phyloP scores from a whole-genome alignment of 2,329 filamentous ascomycete genomes.

The Stemphylium lycopersici region DNA sequence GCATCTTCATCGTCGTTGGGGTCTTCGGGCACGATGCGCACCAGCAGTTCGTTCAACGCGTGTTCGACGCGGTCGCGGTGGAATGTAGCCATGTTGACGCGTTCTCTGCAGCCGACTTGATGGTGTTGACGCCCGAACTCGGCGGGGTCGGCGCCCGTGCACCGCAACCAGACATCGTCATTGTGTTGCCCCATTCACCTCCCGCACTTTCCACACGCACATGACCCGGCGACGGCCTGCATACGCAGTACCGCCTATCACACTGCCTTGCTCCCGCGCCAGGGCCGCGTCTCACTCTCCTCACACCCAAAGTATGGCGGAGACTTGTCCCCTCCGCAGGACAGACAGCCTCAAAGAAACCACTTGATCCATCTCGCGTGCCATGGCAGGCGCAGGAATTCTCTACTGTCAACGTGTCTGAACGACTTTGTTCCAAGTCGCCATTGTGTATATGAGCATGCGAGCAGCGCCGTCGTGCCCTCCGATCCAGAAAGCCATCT shows the following conservation, averaged over 20 bases:
- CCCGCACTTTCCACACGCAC: not conserved
- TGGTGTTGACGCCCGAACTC: constrained; percentile 15
- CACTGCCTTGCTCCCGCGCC: too few relatives aligned
- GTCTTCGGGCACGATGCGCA: constrained; percentile 72
- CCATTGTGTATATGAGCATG: too few relatives aligned
- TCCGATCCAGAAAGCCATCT: not conserved
- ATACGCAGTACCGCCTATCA: too few relatives aligned
- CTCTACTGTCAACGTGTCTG: too few relatives aligned
- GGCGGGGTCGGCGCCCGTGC: constrained; percentile 17
- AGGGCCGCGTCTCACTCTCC: too few relatives aligned
- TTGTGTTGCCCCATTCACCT: not conserved
- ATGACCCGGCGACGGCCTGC: not conserved
- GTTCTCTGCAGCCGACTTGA: constrained; percentile 14
- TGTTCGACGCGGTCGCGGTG: constrained; percentile 70
- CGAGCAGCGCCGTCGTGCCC: too few relatives aligned
- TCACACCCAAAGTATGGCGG: too few relatives aligned
- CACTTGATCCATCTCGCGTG: too few relatives aligned
- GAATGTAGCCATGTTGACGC: constrained; percentile 43
- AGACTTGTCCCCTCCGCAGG: not conserved
- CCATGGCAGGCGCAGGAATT: too few relatives aligned
- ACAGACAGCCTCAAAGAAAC: not conserved
- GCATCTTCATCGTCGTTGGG: constrained; percentile 70
- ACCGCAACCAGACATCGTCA: constrained; percentile 1
- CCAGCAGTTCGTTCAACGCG: constrained; percentile 79
- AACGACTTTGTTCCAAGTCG: too few relatives aligned